Evolutionary conservation across 129 eudicot genomes (phyloP).

Genomic region (Helichrysum umbraculigerum): DNA sequence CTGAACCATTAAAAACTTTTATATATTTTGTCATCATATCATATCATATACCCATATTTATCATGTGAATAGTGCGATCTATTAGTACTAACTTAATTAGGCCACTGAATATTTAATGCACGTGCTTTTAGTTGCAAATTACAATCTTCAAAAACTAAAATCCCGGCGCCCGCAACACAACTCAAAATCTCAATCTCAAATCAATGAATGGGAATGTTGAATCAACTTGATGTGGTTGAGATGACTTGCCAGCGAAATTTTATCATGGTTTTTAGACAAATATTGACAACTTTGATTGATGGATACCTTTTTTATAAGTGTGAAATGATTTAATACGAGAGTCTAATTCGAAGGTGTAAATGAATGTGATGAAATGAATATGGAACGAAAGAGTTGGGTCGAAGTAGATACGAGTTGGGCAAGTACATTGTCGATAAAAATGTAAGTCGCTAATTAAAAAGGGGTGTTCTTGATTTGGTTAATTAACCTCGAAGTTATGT

Average conservation of each 20-base stretch:
- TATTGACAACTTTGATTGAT: no score
- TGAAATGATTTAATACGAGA: no score
- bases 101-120: not conserved
- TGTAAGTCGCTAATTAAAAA: no score
- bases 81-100: not conserved
- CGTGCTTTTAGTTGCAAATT: slow-evolving; percentile 1
- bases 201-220: no score
- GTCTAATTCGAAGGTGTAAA: no score
- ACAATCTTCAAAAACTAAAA: not conserved
- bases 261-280: not conserved
- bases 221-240: no score
- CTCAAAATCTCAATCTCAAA: not conserved
- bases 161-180: slow-evolving; percentile 20
- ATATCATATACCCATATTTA: not conserved
- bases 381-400: not conserved
- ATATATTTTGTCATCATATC: not conserved
- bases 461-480: no score
- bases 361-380: not conserved
- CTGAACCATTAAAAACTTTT: not conserved
- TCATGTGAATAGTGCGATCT: slow-evolving; percentile 22
- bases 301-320: no score
- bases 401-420: not conserved
- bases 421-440: no score
- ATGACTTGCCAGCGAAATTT: not conserved
- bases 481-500: no score